Conservation (phyloP, 2,329 filamentous ascomycete species). For the Fusarium siculi region DNA sequence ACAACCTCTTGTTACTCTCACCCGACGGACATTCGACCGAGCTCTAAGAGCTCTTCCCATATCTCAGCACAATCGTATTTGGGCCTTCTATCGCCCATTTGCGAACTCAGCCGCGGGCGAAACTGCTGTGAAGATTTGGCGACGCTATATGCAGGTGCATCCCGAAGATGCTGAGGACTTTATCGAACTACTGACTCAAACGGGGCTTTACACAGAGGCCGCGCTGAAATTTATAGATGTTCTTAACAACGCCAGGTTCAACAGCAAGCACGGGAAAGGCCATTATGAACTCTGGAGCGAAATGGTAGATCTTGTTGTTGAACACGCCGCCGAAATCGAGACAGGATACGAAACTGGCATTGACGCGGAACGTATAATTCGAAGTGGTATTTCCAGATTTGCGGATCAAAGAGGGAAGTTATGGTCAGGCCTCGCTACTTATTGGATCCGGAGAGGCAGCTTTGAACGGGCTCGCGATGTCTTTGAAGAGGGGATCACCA, state of each 20-base stretch:
- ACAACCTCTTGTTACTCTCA: constrained; percentile 90
- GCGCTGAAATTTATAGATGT: constrained; percentile 91
- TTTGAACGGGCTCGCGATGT: constrained; percentile 94
- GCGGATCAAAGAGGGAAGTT: constrained; percentile 93
- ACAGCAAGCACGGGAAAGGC: constrained; percentile 92
- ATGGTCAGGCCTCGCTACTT: constrained; percentile 94
- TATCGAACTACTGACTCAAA: constrained; percentile 86
- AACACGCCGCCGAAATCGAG: constrained; percentile 87
- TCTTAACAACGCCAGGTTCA: constrained; percentile 88
- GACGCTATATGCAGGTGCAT: constrained; percentile 95
- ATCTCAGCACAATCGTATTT: constrained; percentile 95
- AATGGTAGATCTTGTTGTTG: constrained; percentile 94
- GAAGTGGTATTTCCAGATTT: constrained; percentile 90
- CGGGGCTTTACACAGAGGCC: constrained; percentile 88
- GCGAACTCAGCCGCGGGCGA: constrained; percentile 90
- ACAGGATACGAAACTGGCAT: constrained; percentile 84
- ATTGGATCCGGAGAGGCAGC: constrained; percentile 93
- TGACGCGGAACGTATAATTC: constrained; percentile 90
- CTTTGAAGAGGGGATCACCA: constrained; percentile 96
- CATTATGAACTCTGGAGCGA: constrained; percentile 98
- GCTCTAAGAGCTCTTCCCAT: constrained; percentile 91
- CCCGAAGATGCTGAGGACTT: constrained; percentile 96
- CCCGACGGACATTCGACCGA: constrained; percentile 89
- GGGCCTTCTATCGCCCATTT: constrained; percentile 90
- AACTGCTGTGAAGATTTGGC: constrained; percentile 93